These are phyloP conservation scores for Euptelea pleiosperma DNA, from an alignment of 164 flowering plant genomes.

Conservation along the genomic window DNA sequence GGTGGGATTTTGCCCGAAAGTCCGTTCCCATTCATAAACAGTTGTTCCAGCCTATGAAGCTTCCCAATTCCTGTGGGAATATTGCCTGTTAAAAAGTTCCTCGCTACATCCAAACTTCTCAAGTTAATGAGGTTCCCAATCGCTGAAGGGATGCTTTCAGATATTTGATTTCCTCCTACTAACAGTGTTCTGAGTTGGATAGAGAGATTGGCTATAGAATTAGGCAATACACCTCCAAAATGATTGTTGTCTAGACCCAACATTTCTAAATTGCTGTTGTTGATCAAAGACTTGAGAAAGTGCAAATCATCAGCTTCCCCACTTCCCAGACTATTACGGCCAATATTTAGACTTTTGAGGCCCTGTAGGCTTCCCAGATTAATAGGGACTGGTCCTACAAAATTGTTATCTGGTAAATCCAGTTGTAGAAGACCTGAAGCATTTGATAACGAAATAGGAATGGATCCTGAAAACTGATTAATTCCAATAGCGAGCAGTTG, in stretches of 20 bases:
- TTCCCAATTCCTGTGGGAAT: slow-evolving; percentile 22
- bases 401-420: slow-evolving; percentile 11
- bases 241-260: too few species aligned
- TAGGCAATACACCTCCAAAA: too few species aligned
- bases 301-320: slow-evolving; percentile 14
- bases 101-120: neutral
- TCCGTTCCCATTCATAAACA: too few species aligned
- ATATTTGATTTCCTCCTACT: slow-evolving; percentile 9
- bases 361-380: slow-evolving; percentile 15
- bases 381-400: slow-evolving; percentile 20
- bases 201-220: too few species aligned
- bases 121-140: slow-evolving; percentile 18
- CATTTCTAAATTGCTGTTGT: slow-evolving; percentile 13
- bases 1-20: too few species aligned
- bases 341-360: slow-evolving; percentile 8
- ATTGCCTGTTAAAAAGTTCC: slow-evolving; percentile 20
- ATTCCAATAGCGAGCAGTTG: slow-evolving; percentile 1
- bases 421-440: slow-evolving; percentile 15
- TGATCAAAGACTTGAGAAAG: slow-evolving; percentile 20
- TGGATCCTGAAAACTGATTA: slow-evolving; percentile 19
- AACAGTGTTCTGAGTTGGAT: slow-evolving; percentile 5
- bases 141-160: slow-evolving; percentile 19
- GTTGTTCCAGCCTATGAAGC: slow-evolving; percentile 14
- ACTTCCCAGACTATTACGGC: slow-evolving; percentile 12
- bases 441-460: slow-evolving; percentile 28